Conservation (phyloP, 169 alveolate genomes). For the Cyclospora cayetanensis region DNA sequence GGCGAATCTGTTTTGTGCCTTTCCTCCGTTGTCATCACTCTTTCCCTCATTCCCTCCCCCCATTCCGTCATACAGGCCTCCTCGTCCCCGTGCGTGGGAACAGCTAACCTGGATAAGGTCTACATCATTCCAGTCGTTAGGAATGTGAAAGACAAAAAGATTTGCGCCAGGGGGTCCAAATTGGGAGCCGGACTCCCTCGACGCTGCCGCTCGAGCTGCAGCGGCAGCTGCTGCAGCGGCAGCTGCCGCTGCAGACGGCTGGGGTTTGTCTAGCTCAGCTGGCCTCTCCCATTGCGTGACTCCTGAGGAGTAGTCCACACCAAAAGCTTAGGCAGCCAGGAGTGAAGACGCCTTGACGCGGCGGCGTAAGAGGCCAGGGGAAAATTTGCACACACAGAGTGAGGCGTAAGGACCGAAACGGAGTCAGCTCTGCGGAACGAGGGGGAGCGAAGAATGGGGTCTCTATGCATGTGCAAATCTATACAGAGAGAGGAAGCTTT, state of each 20-base stretch:
- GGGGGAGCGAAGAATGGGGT: background rate
- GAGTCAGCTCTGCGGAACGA: background rate
- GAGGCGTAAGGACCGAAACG: background rate
- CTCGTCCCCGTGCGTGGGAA: too few relatives aligned
- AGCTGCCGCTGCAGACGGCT: conserved; percentile 76
- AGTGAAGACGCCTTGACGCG: background rate
- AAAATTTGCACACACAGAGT: background rate
- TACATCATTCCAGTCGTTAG: conserved; percentile 91
- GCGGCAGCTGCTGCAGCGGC: conserved; percentile 68
- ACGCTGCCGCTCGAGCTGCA: conserved; percentile 44
- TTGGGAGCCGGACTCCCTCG: background rate
- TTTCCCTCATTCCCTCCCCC: too few relatives aligned
- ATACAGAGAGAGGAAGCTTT: too few relatives aligned
- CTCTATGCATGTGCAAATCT: too few relatives aligned
- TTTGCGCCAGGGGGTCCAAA: conserved; percentile 95
- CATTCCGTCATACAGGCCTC: too few relatives aligned
- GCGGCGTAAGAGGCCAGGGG: background rate
- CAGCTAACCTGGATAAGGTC: conserved; percentile 87
- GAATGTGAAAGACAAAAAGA: conserved; percentile 93
- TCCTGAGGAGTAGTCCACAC: conserved; percentile 72
- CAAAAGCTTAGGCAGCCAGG: background rate
- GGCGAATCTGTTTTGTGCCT: too few relatives aligned
- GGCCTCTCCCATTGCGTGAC: conserved; percentile 93
- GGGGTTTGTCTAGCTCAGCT: conserved; percentile 82
- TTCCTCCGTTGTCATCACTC: too few relatives aligned